Base-by-base conservation (phyloP, 495 filamentous ascomycete genomes). In the Tricharina praecox region DNA sequence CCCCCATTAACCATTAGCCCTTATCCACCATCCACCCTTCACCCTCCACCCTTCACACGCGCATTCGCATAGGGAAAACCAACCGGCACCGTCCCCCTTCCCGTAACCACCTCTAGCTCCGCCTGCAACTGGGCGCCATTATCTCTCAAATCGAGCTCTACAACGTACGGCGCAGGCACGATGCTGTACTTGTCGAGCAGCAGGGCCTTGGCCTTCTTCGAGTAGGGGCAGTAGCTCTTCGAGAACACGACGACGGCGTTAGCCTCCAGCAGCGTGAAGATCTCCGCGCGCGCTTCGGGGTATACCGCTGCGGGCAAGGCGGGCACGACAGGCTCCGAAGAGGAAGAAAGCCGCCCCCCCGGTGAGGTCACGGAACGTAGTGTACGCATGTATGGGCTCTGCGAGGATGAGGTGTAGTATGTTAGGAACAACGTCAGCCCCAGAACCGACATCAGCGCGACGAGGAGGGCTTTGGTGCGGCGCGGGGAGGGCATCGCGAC, bases 151-250 rank as follows among this genome's bases (percentile, higher is more conserved):
- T 97, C 84, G 8, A 97, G 73, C 67, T 97, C 90, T 16, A 97
- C 85, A 20, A 97, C 81, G 58, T 77, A 81, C 0, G 90, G 90
- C 35, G 72, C 60, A 0, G 90, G 90, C 2, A 76, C 69, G 59
- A 96, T 93, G 24, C 68, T 67, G 66, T 95, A 95, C 52, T 77
- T 74, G 3, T 82, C 73, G 21, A 93, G 69, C 23, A 96, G 74
- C 49, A 96, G 76, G 7, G 64, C 63, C 63, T 97, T 97, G 11
- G 88, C 90, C 52, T 71, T 75, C 50, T 71, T 73, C 36, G 86
- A 94, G 67, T 75, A 77, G 0, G 81, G 84, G 64, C 90, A 97
- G 64, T 84, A 93, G 1, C 81, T 76, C 64, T 96, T 96, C 46
- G 85, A 93, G 68, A 96, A 95, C 44, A 97, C 83, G 56, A 95